phyloP scores from a whole-genome alignment of 1,284 basidiomycete species.

The Malassezia furfur region DNA sequence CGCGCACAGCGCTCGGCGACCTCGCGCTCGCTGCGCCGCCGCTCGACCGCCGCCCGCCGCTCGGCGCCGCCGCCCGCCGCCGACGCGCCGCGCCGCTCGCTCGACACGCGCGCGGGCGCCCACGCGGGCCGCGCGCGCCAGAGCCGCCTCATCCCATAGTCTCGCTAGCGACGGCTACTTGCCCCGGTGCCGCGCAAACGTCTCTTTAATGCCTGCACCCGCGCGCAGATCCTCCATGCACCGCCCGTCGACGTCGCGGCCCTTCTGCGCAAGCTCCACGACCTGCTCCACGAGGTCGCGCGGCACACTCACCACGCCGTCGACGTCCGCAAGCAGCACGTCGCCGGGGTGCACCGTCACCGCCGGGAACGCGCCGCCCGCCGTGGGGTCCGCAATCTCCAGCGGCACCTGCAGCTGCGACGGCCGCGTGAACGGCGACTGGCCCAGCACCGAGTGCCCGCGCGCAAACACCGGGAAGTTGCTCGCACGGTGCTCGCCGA shows the following conservation, averaged over 20 bases:
- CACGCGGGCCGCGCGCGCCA: slow-evolving; percentile 2
- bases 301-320: slow-evolving; percentile 80
- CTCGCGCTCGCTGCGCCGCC: not conserved
- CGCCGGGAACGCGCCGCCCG: slow-evolving; percentile 44
- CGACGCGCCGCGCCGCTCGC: too few species aligned
- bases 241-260: slow-evolving; percentile 60
- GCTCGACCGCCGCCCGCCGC: not conserved
- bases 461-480: slow-evolving; percentile 59
- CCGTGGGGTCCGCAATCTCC: slow-evolving; percentile 52
- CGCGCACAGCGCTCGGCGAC: not conserved
- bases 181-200: slow-evolving; percentile 55
- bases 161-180: not conserved
- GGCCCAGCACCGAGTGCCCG: slow-evolving; percentile 74
- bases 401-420: slow-evolving; percentile 68
- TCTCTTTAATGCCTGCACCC: slow-evolving; percentile 64
- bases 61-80: too few species aligned
- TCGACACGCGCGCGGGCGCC: too few species aligned
- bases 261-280: slow-evolving; percentile 57
- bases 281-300: slow-evolving; percentile 57
- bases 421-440: slow-evolving; percentile 74
- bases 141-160: slow-evolving; percentile 7
- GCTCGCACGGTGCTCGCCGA: slow-evolving; percentile 63
- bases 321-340: slow-evolving; percentile 72
- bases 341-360: slow-evolving; percentile 67
- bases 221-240: slow-evolving; percentile 68